Percentiles rank a stretch among this genome's conserved stretches.
Conservation (phyloP, 495 filamentous ascomycete species). For the Pseudotulostoma volvatum region DNA sequence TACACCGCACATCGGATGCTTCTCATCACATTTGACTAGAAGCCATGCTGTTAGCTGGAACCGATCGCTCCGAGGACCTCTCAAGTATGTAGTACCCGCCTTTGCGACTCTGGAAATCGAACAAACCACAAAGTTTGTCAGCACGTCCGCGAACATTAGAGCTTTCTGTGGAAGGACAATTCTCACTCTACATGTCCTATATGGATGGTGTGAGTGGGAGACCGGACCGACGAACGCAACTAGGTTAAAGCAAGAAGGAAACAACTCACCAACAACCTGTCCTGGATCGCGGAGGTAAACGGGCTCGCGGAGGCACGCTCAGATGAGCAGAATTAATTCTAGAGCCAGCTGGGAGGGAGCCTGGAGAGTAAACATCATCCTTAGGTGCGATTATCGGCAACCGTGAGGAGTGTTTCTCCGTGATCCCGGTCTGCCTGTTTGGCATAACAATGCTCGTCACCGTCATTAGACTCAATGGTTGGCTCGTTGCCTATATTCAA, state of each 20-base stretch:
- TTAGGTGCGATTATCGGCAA: constrained; percentile 35
- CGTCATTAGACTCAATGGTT: constrained; percentile 19
- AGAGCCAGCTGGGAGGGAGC: constrained; percentile 2
- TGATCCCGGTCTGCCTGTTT: constrained; percentile 17
- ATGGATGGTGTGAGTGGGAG: constrained; percentile 5
- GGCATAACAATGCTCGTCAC: constrained; percentile 23
- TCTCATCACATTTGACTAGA: constrained; percentile 37
- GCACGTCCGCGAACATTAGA: neutral
- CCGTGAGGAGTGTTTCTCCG: constrained; percentile 22
- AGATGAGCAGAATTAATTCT: constrained; percentile 6
- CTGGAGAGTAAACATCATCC: constrained; percentile 14
- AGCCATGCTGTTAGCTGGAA: too few species aligned
- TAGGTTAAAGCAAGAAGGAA: constrained; percentile 5
- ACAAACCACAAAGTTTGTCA: constrained; percentile 2
- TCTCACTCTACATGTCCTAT: constrained; percentile 36
- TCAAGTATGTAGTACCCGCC: too few species aligned
- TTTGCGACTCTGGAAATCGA: constrained; percentile 29
- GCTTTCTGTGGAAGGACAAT: constrained; percentile 3
- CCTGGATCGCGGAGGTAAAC: constrained; percentile 35
- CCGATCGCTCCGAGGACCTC: too few species aligned
- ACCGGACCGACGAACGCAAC: constrained; percentile 4
- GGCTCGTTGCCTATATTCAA: too few species aligned
- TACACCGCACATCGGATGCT: constrained; percentile 36
- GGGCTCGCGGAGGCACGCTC: constrained; percentile 25
- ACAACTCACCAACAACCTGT: constrained; percentile 36